Evolutionary conservation across 805 yeast species (phyloP).

Genomic region (Yamadazyma olivae): DNA sequence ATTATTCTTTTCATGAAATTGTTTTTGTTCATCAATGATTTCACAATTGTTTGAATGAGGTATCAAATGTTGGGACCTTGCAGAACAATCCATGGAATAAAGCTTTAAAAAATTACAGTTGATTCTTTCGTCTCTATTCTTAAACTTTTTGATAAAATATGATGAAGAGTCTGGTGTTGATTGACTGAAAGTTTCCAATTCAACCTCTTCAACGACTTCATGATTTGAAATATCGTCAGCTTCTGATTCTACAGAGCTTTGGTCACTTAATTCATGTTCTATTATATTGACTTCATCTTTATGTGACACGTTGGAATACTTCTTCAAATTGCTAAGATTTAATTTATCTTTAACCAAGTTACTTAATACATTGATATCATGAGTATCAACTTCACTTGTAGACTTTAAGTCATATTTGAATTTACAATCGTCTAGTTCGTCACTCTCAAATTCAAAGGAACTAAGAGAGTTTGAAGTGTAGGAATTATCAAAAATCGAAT

Average conservation of each 20-base stretch:
- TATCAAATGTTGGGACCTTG: slow-evolving; percentile 23
- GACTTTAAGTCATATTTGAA: background rate
- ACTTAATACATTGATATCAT: slow-evolving; percentile 1
- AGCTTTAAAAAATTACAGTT: slow-evolving; percentile 48
- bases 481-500: slow-evolving; percentile 11
- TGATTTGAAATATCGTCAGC: background rate
- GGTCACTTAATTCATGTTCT: background rate
- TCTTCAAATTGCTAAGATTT: background rate
- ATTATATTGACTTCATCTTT: background rate
- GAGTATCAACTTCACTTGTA: background rate
- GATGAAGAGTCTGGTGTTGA: background rate
- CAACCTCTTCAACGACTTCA: slow-evolving; percentile 5
- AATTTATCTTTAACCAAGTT: background rate
- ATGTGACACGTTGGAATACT: background rate
- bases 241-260: no score
- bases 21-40: slow-evolving; percentile 13
- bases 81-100: slow-evolving; percentile 48
- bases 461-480: slow-evolving; percentile 1
- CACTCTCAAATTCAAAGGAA: background rate
- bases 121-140: slow-evolving; percentile 47
- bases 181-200: slow-evolving; percentile 14
- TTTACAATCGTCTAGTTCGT: background rate
- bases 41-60: slow-evolving; percentile 19
- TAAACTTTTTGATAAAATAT: slow-evolving; percentile 8
- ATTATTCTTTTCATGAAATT: slow-evolving; percentile 25